Percentiles rank a stretch among this genome's conserved stretches.
These are phyloP conservation scores for Mayamaea pseudoterrestris DNA, from an alignment of 108 stramenopile genomes.

Conservation along the genomic window DNA sequence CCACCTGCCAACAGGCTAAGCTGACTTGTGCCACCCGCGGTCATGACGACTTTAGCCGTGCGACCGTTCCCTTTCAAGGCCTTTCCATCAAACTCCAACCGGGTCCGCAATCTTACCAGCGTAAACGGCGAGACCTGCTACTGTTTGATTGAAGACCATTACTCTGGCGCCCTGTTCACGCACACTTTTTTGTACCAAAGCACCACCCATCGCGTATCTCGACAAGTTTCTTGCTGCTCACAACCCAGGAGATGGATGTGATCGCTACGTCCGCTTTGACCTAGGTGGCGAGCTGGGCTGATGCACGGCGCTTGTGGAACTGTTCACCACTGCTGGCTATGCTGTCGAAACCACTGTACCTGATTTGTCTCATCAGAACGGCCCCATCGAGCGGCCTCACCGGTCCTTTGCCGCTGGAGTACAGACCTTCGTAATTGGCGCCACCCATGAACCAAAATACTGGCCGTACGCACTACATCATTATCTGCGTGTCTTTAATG, in stretches of 20 bases:
- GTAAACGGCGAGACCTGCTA: too few relatives aligned
- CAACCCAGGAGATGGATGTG: not conserved
- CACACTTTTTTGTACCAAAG: conserved; percentile 7
- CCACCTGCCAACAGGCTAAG: too few relatives aligned
- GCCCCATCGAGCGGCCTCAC: conserved; percentile 6
- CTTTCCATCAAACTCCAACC: conserved; percentile 4
- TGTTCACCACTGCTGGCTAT: conserved; percentile 5
- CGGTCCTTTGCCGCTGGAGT: conserved; percentile 7
- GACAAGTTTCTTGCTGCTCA: not conserved
- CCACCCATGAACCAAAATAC: too few relatives aligned
- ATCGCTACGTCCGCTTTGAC: conserved; percentile 14
- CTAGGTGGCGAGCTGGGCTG: conserved; percentile 12
- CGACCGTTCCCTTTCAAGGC: conserved; percentile 1
- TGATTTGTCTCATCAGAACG: conserved; percentile 12
- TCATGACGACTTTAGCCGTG: not conserved
- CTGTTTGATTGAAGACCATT: conserved; percentile 12
- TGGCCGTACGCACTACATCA: conserved; percentile 14
- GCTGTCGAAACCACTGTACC: conserved; percentile 10
- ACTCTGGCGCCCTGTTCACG: conserved; percentile 3
- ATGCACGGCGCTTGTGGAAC: conserved; percentile 3
- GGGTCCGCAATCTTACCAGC: conserved; percentile 2
- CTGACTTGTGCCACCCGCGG: too few relatives aligned
- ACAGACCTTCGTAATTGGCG: conserved; percentile 9
- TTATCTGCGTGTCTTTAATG: not conserved
- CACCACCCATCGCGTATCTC: conserved; percentile 4